Percentiles rank a stretch among this genome's conserved stretches.
These are phyloP conservation scores for Colletotrichum echinochloae DNA, from an alignment of 2,329 filamentous ascomycete species.

Conservation along the genomic window DNA sequence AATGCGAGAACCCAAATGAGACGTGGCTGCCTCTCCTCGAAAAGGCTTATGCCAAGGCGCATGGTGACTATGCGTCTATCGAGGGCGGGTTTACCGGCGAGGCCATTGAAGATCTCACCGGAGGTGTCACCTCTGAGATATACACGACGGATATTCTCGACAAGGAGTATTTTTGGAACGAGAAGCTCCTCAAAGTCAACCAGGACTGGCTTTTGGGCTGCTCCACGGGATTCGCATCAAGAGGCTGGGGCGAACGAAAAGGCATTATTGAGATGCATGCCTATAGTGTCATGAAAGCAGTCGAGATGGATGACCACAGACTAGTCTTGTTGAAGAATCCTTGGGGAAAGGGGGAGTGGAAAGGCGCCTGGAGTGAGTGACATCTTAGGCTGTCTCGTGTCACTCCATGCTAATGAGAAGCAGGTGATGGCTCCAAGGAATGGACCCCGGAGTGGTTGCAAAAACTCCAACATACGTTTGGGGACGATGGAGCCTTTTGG, in stretches of 20 bases:
- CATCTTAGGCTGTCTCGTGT: neutral
- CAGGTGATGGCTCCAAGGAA: constrained; percentile 76
- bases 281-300: constrained; percentile 69
- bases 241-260: constrained; percentile 61
- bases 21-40: constrained; percentile 85
- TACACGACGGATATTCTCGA: constrained; percentile 77
- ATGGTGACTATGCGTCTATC: constrained; percentile 82
- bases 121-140: constrained; percentile 75
- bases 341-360: constrained; percentile 86
- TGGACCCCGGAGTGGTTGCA: constrained; percentile 81
- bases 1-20: constrained; percentile 79
- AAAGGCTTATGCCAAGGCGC: constrained; percentile 84
- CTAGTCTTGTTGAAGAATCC: constrained; percentile 79
- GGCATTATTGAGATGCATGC: constrained; percentile 71
- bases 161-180: constrained; percentile 78
- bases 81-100: constrained; percentile 76
- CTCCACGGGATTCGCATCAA: constrained; percentile 63
- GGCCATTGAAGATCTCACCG: constrained; percentile 70
- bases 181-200: constrained; percentile 83
- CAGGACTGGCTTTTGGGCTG: constrained; percentile 79
- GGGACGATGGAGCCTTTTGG: constrained; percentile 72
- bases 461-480: constrained; percentile 73
- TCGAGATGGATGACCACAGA: constrained; percentile 71
- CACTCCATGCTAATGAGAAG: constrained; percentile 38
- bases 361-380: constrained; percentile 75